Evolutionary conservation across 768 basidiomycete genomes (phyloP).

Genomic region (Psilocybe cubensis): DNA sequence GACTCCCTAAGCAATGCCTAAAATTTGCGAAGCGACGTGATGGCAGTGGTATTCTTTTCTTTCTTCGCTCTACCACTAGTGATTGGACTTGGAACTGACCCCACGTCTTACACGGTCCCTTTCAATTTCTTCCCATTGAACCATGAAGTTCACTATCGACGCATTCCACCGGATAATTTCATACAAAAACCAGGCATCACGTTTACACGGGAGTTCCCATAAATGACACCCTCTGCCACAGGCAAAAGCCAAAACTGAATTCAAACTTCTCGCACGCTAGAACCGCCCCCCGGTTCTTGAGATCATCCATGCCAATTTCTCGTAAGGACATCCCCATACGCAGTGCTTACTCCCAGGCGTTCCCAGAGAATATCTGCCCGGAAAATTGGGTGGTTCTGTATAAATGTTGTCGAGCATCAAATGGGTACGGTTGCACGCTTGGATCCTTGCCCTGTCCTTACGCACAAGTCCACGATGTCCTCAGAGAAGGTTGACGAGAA

Average conservation of each 20-base stretch:
- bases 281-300: not conserved
- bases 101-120: no score
- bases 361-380: slow-evolving; percentile 9
- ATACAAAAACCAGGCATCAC: slow-evolving; percentile 2
- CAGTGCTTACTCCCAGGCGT: slow-evolving; percentile 4
- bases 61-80: no score
- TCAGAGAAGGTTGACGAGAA: slow-evolving; percentile 19
- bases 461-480: slow-evolving; percentile 13
- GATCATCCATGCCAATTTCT: slow-evolving; percentile 6
- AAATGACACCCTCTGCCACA: slow-evolving; percentile 4
- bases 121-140: no score
- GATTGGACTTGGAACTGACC: no score
- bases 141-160: no score
- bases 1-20: no score
- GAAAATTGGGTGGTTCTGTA: slow-evolving; percentile 2
- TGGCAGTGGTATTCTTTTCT: no score
- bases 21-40: no score
- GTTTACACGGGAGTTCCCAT: slow-evolving; percentile 1
- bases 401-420: slow-evolving; percentile 10
- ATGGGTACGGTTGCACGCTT: slow-evolving; percentile 1
- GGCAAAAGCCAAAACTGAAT: slow-evolving; percentile 2
- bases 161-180: no score
- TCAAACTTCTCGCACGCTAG: slow-evolving; percentile 2
- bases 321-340: slow-evolving; percentile 7
- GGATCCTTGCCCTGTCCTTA: slow-evolving; percentile 11